phyloP scores from a whole-genome alignment of 2,329 filamentous ascomycete genomes.

The Sporothrix pseudoabietina region DNA sequence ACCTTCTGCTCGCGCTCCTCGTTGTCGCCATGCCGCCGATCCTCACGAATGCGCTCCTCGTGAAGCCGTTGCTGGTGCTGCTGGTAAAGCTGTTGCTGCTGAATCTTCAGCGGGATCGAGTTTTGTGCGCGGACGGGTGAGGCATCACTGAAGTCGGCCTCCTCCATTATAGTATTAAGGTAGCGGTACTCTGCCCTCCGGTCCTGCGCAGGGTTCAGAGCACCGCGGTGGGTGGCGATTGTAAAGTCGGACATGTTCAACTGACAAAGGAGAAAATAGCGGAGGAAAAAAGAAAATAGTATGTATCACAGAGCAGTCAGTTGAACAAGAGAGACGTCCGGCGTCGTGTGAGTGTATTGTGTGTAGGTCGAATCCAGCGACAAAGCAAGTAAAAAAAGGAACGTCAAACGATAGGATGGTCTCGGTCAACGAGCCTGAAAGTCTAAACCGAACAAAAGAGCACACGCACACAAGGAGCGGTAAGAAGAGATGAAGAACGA shows the following conservation, averaged over 20 bases:
- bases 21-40: conserved; percentile 35
- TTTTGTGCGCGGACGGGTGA: conserved; percentile 26
- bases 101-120: conserved; percentile 24
- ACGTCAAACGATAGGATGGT: conserved; percentile 45
- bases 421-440: conserved; percentile 50
- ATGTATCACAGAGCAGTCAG: conserved; percentile 17
- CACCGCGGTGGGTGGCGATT: conserved; percentile 46
- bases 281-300: conserved; percentile 25
- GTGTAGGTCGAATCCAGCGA: conserved; percentile 30
- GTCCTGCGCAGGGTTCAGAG: conserved; percentile 58
- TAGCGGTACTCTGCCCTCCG: conserved; percentile 52
- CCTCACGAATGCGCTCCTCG: conserved; percentile 39
- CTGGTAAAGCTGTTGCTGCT: conserved; percentile 18
- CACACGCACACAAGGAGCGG: conserved; percentile 36
- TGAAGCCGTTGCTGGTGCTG: conserved; percentile 17
- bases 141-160: conserved; percentile 32
- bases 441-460: conserved; percentile 39
- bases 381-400: conserved; percentile 31
- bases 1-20: conserved; percentile 51
- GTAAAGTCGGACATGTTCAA: conserved; percentile 54
- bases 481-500: conserved; percentile 30
- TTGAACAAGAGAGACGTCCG: conserved; percentile 40
- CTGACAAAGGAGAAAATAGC: conserved; percentile 33
- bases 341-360: conserved; percentile 36
- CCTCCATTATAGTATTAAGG: conserved; percentile 69